Percentiles rank a stretch among this genome's conserved stretches.
These are phyloP conservation scores for Colletotrichum truncatum DNA, from an alignment of 2,329 filamentous ascomycete genomes.

Conservation along the genomic window DNA sequence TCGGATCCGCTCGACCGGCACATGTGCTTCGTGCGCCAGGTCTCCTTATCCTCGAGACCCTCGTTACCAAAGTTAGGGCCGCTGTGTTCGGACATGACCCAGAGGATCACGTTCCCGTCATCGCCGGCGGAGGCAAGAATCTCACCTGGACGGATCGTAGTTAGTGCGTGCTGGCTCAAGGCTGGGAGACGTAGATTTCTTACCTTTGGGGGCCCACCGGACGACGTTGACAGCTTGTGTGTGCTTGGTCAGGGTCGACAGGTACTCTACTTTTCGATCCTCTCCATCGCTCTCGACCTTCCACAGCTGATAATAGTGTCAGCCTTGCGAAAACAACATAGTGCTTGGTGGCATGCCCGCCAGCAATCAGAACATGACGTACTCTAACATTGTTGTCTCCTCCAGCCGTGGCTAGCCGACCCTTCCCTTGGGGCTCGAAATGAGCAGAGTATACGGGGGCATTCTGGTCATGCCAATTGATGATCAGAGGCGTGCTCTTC, in stretches of 20 bases:
- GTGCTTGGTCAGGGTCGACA: constrained; percentile 91
- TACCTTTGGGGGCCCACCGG: constrained; percentile 93
- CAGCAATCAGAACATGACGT: constrained; percentile 45
- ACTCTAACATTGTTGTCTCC: constrained; percentile 97
- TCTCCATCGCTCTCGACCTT: constrained; percentile 86
- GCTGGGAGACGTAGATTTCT: constrained; percentile 28
- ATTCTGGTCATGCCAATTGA: constrained; percentile 99
- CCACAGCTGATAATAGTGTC: constrained; percentile 74
- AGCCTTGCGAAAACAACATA: constrained; percentile 12
- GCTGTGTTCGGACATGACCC: constrained; percentile 87
- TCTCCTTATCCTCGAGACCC: constrained; percentile 90
- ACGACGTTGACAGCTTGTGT: constrained; percentile 98
- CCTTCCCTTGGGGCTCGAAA: constrained; percentile 92
- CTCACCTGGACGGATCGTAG: constrained; percentile 70
- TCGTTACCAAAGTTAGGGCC: constrained; percentile 81
- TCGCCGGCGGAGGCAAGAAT: constrained; percentile 94
- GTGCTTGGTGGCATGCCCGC: neutral
- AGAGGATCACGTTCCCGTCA: constrained; percentile 95
- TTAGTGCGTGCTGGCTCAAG: neutral
- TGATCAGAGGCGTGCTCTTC: constrained; percentile 96
- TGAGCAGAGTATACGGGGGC: constrained; percentile 97
- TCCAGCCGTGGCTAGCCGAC: constrained; percentile 90
- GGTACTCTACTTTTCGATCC: constrained; percentile 88
- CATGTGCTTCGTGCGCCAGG: constrained; percentile 98
- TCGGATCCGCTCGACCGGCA: constrained; percentile 93